A percentile compares a stretch with the other conserved stretches of the same genome.
phyloP scores from a whole-genome alignment of 1,139 yeast genomes.

The Geotrichum histeridarum region DNA sequence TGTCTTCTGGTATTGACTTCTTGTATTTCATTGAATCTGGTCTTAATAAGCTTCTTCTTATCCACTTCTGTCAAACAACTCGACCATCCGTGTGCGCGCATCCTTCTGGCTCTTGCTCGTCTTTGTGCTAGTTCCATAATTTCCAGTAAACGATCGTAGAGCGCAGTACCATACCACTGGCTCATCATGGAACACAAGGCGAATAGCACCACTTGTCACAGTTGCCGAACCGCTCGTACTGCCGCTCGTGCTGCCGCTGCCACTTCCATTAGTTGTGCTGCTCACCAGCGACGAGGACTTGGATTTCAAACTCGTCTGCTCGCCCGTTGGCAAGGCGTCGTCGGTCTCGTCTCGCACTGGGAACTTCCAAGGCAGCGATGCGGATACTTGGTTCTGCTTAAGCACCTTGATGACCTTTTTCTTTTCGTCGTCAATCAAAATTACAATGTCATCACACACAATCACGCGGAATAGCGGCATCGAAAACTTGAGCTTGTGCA shows the following conservation, averaged over 20 bases:
- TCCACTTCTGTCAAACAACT: not conserved
- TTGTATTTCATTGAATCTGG: no score
- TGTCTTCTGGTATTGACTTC: no score
- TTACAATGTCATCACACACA: slow-evolving; percentile 16
- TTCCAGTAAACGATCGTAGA: slow-evolving; percentile 8
- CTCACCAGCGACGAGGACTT: not conserved
- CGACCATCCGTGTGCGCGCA: slow-evolving; percentile 3
- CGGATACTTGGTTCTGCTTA: slow-evolving; percentile 12
- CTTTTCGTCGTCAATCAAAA: slow-evolving; percentile 18
- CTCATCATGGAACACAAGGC: slow-evolving; percentile 16
- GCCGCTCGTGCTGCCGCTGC: not conserved
- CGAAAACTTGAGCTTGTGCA: slow-evolving; percentile 10
- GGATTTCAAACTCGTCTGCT: not conserved
- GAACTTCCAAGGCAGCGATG: slow-evolving; percentile 17
- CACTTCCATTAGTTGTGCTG: not conserved
- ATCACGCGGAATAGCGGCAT: slow-evolving; percentile 16
- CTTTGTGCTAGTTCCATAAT: not conserved
- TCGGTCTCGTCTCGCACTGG: slow-evolving; percentile 10
- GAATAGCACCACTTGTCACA: slow-evolving; percentile 1
- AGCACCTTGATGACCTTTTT: slow-evolving; percentile 14
- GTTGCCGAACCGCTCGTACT: not conserved
- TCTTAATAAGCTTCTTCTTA: no score
- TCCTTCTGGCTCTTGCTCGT: not conserved
- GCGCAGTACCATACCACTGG: slow-evolving; percentile 18
- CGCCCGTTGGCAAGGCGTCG: slow-evolving; percentile 9